Evolutionary conservation across 2,329 filamentous ascomycete species (phyloP), one percentile per base, ranked within the genome.

Genomic region (Nemania sp.): DNA sequence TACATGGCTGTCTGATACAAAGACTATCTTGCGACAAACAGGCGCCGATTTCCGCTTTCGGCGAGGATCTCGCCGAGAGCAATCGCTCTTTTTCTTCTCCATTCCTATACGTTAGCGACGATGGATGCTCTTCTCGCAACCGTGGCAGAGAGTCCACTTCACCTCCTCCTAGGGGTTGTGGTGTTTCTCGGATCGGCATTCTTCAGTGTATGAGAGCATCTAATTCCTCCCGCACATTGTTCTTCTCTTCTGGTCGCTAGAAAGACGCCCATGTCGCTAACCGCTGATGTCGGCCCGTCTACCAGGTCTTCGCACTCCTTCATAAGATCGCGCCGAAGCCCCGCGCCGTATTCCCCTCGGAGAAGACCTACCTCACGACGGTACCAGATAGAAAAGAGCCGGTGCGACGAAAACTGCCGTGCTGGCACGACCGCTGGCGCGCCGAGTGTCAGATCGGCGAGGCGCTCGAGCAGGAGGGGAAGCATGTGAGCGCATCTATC

Each of bases 291-390:
- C 19, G 30, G 14, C 22, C 22, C 19, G 15, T 17, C 36, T 2
- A 6, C 20, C 33, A 88, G 86, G 69, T 86, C 65, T 92, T 89
- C 67, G 66, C 83, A 46, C 73, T 86, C 56, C 81, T 97, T 43
- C 85, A 84, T 68, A 71, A 91, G 54, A 78, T 95, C 69, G 92
- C 92, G 7, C 92, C 92, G 14, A 84, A 86, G 45, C 94, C 94
- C 8, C 89, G 94, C 52, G 75, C 79, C 20, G 82, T 90, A 2
- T 78, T 86, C 28, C 78, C 82, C 3, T 90, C 90, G 26, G 94
- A 99, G 71, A 96, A 94, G 76, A 85, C 81, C 31, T 99, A 93
- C 77, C 80, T 84, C 43, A 95, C 90, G 3, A 86, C 91, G 34
- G 77, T 84, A 31, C 79, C 86, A 34, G 79, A 86, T 63, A 87